Conservation (phyloP, 495 filamentous ascomycete species). For the Darksidea phi region DNA sequence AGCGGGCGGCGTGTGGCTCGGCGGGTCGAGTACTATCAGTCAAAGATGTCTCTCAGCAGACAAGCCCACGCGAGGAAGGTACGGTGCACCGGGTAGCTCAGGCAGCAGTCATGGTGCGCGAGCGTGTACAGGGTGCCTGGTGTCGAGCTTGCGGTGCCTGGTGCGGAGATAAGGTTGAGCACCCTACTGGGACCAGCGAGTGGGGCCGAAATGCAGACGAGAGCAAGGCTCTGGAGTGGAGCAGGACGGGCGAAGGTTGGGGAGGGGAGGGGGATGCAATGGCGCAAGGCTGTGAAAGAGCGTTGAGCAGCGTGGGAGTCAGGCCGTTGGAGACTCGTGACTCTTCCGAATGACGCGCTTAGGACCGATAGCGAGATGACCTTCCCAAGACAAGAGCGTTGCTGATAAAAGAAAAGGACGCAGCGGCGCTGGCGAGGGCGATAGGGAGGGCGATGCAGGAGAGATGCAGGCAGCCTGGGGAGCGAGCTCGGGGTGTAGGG, state of each 20-base stretch:
- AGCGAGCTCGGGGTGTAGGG: background rate
- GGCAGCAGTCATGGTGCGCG: conserved; percentile 35
- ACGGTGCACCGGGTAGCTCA: conserved; percentile 23
- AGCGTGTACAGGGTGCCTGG: conserved; percentile 24
- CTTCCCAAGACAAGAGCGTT: background rate
- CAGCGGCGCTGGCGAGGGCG: conserved; percentile 10
- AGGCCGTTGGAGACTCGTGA: conserved; percentile 28
- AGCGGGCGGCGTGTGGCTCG: conserved; percentile 23
- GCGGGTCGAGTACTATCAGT: conserved; percentile 15
- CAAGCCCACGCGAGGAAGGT: conserved; percentile 24
- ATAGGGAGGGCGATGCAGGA: conserved; percentile 5
- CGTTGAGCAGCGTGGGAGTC: conserved; percentile 25
- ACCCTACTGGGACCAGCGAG: conserved; percentile 9
- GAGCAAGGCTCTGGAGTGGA: background rate
- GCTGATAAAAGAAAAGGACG: conserved; percentile 6
- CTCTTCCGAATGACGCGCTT: conserved; percentile 34
- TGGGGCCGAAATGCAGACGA: conserved; percentile 1
- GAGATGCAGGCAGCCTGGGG: background rate
- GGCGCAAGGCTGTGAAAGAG: conserved; percentile 25
- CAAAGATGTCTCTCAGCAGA: conserved; percentile 32
- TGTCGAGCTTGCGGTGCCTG: conserved; percentile 14
- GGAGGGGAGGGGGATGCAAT: conserved; percentile 2
- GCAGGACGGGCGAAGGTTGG: background rate
- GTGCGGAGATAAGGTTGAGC: conserved; percentile 32
- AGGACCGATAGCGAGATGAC: conserved; percentile 36